Evolutionary conservation across 306 rosid genomes (phyloP).

Genomic region (Cicer cuneatum): DNA sequence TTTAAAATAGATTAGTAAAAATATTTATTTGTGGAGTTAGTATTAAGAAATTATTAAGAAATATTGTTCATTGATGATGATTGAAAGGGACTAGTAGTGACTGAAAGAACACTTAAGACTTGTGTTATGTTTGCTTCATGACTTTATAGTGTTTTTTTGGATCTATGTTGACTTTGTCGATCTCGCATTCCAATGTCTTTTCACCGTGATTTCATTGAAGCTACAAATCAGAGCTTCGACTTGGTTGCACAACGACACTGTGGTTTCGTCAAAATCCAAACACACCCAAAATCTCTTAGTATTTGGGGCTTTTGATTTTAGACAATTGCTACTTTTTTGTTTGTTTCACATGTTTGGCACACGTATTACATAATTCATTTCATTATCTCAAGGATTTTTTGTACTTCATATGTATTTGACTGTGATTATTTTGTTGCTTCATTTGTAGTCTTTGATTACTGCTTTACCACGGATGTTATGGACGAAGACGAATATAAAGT

Average conservation of each 20-base stretch:
- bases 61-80: conserved; percentile 31
- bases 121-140: conserved; percentile 23
- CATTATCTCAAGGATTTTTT: conserved; percentile 39
- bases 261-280: not conserved
- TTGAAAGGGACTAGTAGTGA: conserved; percentile 10
- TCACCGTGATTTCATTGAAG: not conserved
- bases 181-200: not conserved
- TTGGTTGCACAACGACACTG: not conserved
- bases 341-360: not conserved
- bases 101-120: conserved; percentile 4
- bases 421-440: conserved; percentile 43
- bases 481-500: conserved; percentile 77
- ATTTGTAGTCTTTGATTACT: conserved; percentile 87
- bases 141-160: not conserved
- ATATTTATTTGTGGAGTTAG: conserved; percentile 8
- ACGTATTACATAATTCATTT: conserved; percentile 21
- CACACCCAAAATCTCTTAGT: not conserved
- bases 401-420: conserved; percentile 21
- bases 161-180: not conserved
- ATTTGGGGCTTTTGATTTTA: conserved; percentile 12
- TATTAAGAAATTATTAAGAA: conserved; percentile 8
- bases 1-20: not conserved
- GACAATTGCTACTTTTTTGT: conserved; percentile 14
- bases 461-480: conserved; percentile 85
- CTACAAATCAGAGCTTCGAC: not conserved